These are phyloP conservation scores for Nothopassalora personata DNA, from an alignment of 2,329 filamentous ascomycete species.

Conservation along the genomic window DNA sequence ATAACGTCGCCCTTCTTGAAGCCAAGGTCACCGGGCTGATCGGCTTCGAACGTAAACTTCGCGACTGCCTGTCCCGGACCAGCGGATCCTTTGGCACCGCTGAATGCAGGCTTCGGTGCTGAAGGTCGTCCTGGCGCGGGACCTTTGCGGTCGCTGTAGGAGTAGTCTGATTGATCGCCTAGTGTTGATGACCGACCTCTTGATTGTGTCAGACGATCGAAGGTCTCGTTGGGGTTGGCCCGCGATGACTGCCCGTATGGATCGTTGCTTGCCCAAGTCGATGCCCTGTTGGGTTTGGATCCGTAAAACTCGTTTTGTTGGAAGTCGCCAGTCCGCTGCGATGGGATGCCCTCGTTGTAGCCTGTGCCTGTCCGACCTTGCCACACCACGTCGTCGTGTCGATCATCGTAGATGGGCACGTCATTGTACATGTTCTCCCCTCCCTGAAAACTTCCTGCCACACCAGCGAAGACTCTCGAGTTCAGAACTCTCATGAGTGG, in stretches of 20 bases:
- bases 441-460: conserved; percentile 40
- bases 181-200: conserved; percentile 35
- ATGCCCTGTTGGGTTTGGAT: conserved; percentile 56
- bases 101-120: conserved; percentile 84
- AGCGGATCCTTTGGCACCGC: conserved; percentile 38
- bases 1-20: conserved; percentile 98
- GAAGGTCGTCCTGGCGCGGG: conserved; percentile 69
- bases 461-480: conserved; percentile 74
- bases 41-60: conserved; percentile 88
- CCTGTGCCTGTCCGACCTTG: conserved; percentile 67
- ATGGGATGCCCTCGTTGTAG: conserved; percentile 60
- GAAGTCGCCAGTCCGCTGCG: conserved; percentile 43
- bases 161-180: conserved; percentile 46
- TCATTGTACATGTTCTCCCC: conserved; percentile 86
- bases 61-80: conserved; percentile 35
- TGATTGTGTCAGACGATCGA: conserved; percentile 37
- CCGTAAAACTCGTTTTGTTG: conserved; percentile 43
- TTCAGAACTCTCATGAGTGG: conserved; percentile 81
- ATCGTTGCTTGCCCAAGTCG: conserved; percentile 68
- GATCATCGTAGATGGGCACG: conserved; percentile 78
- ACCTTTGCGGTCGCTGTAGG: conserved; percentile 47
- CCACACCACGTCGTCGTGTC: conserved; percentile 79
- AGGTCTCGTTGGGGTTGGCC: conserved; percentile 47
- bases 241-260: conserved; percentile 60
- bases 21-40: conserved; percentile 83